Percentiles rank a stretch among this genome's conserved stretches.
Conservation (phyloP, 306 rosid species). For the Begonia peltatifolia region DNA sequence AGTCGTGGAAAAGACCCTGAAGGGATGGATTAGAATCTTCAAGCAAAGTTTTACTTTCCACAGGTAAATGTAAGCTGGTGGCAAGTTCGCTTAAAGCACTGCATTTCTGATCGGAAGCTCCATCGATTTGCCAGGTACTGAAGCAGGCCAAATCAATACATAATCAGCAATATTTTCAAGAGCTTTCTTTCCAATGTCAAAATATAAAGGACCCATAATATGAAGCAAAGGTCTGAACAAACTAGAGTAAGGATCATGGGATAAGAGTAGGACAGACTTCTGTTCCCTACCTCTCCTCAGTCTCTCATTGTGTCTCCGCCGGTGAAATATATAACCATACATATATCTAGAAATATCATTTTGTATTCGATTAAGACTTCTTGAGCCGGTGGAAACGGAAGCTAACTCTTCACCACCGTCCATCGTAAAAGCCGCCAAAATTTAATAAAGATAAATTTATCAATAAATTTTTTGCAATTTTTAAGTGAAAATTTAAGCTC, state of each 20-base stretch:
- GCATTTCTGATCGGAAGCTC: conserved; percentile 65
- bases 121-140: too few species aligned
- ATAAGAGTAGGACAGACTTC: conserved; percentile 76
- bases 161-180: too few species aligned
- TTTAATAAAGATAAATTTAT: too few species aligned
- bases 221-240: conserved; percentile 68
- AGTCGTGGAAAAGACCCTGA: conserved; percentile 51
- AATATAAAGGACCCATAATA: too few species aligned
- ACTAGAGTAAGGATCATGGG: conserved; percentile 58
- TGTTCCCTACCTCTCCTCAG: conserved; percentile 56
- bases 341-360: too few species aligned
- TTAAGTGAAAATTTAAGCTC: too few species aligned
- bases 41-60: conserved; percentile 31
- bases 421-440: too few species aligned
- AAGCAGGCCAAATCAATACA: too few species aligned
- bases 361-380: conserved; percentile 24
- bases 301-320: conserved; percentile 28
- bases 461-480: too few species aligned
- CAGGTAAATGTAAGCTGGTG: conserved; percentile 58
- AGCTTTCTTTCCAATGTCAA: too few species aligned
- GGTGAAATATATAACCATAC: conserved; percentile 45
- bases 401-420: conserved; percentile 23
- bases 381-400: conserved; percentile 15
- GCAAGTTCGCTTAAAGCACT: conserved; percentile 64
- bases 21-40: conserved; percentile 66